Evolutionary conservation across 1,284 basidiomycete species (phyloP).

Genomic region (Takashimella koratensis): DNA sequence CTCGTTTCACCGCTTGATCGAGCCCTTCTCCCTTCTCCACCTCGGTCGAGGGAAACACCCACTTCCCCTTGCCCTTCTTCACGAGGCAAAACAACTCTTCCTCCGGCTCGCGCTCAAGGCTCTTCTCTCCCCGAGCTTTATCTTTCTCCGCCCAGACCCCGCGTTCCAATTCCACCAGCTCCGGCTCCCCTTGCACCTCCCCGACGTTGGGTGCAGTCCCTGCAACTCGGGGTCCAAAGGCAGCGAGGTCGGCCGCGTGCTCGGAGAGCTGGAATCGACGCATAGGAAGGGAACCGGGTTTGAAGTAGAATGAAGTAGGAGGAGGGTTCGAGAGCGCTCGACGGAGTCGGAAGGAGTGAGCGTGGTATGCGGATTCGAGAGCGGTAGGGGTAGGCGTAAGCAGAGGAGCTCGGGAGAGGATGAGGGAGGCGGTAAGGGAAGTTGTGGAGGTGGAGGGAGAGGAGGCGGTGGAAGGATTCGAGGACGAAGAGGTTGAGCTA

Average conservation of each 20-base stretch:
- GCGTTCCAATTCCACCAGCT: constrained; percentile 22
- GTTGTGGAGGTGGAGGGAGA: constrained; percentile 22
- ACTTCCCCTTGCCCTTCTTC: constrained; percentile 58
- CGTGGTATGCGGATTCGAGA: constrained; percentile 81
- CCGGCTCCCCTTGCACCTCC: constrained; percentile 53
- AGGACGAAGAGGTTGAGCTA: background rate
- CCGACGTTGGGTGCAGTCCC: constrained; percentile 59
- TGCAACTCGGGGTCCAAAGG: constrained; percentile 61
- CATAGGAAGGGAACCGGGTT: constrained; percentile 81
- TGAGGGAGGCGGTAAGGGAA: constrained; percentile 53
- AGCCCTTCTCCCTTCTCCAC: constrained; percentile 35
- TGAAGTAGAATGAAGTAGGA: constrained; percentile 91
- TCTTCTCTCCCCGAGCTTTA: constrained; percentile 56
- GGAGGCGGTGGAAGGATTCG: constrained; percentile 6
- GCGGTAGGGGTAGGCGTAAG: constrained; percentile 70
- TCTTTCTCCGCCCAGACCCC: constrained; percentile 38
- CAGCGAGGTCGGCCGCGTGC: constrained; percentile 61
- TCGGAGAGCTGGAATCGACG: constrained; percentile 74
- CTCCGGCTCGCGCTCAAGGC: constrained; percentile 74
- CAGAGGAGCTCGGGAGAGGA: constrained; percentile 80
- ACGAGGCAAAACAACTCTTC: constrained; percentile 83
- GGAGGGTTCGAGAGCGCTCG: constrained; percentile 85
- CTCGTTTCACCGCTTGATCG: constrained; percentile 35
- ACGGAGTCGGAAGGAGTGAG: constrained; percentile 77
- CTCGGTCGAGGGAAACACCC: constrained; percentile 65